These are phyloP conservation scores for Cutaneotrichosporon spelunceum DNA, from an alignment of 1,284 basidiomycete species.

Conservation along the genomic window DNA sequence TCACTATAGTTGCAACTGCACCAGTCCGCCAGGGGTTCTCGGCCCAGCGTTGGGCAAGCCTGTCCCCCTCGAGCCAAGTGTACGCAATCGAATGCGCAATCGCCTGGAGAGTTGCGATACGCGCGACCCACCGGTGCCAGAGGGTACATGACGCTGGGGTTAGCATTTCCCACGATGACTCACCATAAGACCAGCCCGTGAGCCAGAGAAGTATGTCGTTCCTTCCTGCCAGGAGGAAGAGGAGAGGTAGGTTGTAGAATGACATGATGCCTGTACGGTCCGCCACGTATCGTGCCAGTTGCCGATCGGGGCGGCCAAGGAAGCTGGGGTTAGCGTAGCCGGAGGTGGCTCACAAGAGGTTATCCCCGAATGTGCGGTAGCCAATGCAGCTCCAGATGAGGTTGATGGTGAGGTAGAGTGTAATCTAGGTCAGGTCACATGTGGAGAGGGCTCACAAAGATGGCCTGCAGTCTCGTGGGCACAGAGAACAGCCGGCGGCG, in stretches of 20 bases:
- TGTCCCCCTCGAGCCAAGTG: neutral
- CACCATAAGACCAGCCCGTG: constrained; percentile 35
- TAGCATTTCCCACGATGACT: neutral
- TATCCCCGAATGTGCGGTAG: constrained; percentile 57
- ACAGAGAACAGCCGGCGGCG: constrained; percentile 28
- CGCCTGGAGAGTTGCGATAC: constrained; percentile 27
- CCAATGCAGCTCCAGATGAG: constrained; percentile 49
- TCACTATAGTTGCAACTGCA: constrained; percentile 21
- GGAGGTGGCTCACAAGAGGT: constrained; percentile 20
- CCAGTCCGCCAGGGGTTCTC: constrained; percentile 11
- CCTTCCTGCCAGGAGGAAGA: constrained; percentile 32
- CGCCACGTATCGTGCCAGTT: constrained; percentile 28
- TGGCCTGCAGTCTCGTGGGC: constrained; percentile 32
- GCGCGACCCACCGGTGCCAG: constrained; percentile 39
- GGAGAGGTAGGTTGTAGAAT: constrained; percentile 35
- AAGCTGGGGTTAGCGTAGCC: neutral
- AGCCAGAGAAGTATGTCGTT: constrained; percentile 40
- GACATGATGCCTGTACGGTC: constrained; percentile 37
- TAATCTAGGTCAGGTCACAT: constrained; percentile 22
- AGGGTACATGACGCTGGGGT: constrained; percentile 23
- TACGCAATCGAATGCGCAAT: constrained; percentile 27
- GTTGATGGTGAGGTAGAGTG: constrained; percentile 29
- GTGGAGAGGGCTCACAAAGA: constrained; percentile 22
- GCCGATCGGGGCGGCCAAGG: constrained; percentile 7
- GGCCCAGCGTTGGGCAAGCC: constrained; percentile 3